Evolutionary conservation across 176 grass and related monocot genomes (phyloP).

Genomic region (Musa schizocarpa): DNA sequence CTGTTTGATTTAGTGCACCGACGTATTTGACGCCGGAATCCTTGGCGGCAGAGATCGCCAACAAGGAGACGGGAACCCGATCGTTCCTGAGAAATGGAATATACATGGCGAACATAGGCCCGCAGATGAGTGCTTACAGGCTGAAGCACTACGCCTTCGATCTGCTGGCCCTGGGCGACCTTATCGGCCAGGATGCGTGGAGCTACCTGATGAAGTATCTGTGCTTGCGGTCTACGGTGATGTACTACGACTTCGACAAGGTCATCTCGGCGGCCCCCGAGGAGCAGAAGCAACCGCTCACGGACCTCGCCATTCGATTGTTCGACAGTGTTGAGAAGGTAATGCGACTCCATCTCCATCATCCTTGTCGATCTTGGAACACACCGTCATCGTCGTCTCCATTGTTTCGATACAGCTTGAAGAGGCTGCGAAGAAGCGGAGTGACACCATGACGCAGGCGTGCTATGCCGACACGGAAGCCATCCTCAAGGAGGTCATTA

Average conservation of each 20-base stretch:
- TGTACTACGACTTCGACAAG: conserved; percentile 90
- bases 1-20: background rate
- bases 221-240: conserved; percentile 70
- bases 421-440: conserved; percentile 41
- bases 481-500: conserved; percentile 68
- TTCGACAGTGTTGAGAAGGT: conserved; percentile 73
- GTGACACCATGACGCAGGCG: conserved; percentile 30
- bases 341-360: background rate
- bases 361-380: too few relatives aligned
- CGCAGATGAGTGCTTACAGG: conserved; percentile 41
- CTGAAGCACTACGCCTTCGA: conserved; percentile 70
- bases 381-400: background rate
- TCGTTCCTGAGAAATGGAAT: conserved; percentile 64
- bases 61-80: conserved; percentile 49
- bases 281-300: conserved; percentile 26
- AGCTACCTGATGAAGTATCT: conserved; percentile 81
- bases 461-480: conserved; percentile 39
- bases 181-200: conserved; percentile 63
- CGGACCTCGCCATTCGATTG: conserved; percentile 53
- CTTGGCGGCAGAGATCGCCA: conserved; percentile 41
- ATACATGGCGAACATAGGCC: conserved; percentile 59
- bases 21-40: background rate
- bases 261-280: conserved; percentile 43
- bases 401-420: conserved; percentile 24
- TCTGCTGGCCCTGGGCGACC: conserved; percentile 77